A percentile compares a stretch with the other conserved stretches of the same genome.
These are phyloP conservation scores for Tetraselmis striata DNA, from an alignment of 139 green algal species.

Conservation along the genomic window DNA sequence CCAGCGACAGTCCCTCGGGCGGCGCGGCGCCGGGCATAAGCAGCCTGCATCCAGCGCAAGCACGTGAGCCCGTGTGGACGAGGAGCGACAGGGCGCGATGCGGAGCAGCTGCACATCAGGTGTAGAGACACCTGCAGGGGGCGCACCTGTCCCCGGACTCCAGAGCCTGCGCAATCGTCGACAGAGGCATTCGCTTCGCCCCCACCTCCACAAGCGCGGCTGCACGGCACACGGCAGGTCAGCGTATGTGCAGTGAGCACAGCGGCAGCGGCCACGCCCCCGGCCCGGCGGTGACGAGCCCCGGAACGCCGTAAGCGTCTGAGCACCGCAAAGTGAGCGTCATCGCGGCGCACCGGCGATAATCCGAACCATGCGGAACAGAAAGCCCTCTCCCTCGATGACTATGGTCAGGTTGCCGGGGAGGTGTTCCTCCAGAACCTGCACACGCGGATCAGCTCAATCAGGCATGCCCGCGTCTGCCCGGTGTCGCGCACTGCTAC, in stretches of 20 bases:
- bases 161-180: not conserved
- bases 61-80: not conserved
- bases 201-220: not conserved
- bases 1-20: not conserved
- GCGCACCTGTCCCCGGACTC: not conserved
- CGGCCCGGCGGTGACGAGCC: no score
- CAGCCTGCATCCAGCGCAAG: not conserved
- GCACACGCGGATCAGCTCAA: no score
- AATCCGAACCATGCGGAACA: not conserved
- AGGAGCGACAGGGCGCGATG: not conserved
- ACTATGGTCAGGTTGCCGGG: not conserved
- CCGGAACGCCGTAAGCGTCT: no score
- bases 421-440: not conserved
- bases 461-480: no score
- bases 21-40: not conserved
- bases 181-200: not conserved
- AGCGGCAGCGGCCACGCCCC: no score
- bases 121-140: no score
- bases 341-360: not conserved
- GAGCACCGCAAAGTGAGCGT: no score
- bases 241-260: no score
- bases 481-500: no score
- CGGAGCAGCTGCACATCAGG: no score
- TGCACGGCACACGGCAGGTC: no score
- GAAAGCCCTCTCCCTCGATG: not conserved